A percentile compares a stretch with the other conserved stretches of the same genome.
Evolutionary conservation across 2,329 filamentous ascomycete genomes (phyloP).

Genomic region (Fulvia fulva): DNA sequence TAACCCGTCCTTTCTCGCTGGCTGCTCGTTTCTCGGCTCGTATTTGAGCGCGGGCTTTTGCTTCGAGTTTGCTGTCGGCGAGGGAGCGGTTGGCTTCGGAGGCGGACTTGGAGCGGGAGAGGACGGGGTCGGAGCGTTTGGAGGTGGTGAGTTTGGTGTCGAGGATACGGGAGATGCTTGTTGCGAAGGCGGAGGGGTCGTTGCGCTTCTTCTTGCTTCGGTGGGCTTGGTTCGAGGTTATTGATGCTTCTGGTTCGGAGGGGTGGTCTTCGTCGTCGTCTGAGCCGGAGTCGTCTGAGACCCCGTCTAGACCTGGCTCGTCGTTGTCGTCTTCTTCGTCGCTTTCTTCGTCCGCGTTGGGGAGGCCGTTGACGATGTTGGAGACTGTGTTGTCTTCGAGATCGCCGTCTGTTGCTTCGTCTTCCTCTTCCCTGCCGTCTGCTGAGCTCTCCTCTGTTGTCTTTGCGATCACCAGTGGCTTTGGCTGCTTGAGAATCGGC

Average conservation of each 20-base stretch:
- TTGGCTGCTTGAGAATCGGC: constrained; percentile 19
- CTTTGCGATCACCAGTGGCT: constrained; percentile 9
- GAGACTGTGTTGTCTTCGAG: constrained; percentile 15
- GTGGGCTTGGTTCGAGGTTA: constrained; percentile 24
- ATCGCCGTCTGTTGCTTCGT: constrained; percentile 11
- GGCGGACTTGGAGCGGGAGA: constrained; percentile 75
- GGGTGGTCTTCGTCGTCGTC: constrained; percentile 38
- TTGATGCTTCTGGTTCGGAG: constrained; percentile 32
- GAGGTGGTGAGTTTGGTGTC: constrained; percentile 79
- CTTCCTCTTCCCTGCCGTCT: constrained; percentile 13
- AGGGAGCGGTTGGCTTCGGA: constrained; percentile 67
- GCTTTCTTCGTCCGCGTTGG: constrained; percentile 38
- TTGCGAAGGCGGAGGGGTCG: constrained; percentile 86
- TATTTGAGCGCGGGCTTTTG: constrained; percentile 73
- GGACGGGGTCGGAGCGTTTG: constrained; percentile 83
- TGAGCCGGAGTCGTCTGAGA: constrained; percentile 37
- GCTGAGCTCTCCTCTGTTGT: constrained; percentile 8
- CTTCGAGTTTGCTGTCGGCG: constrained; percentile 72
- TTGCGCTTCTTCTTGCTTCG: constrained; percentile 72
- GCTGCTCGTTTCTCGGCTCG: constrained; percentile 75
- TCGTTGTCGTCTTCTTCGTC: constrained; percentile 29
- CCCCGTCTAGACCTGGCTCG: constrained; percentile 12
- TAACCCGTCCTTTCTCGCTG: constrained; percentile 80
- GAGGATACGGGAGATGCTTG: constrained; percentile 88
- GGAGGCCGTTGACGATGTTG: not conserved